A percentile compares a stretch with the other conserved stretches of the same genome.
Evolutionary conservation across 805 yeast species (phyloP).

Genomic region (Debaryomyces castellii): DNA sequence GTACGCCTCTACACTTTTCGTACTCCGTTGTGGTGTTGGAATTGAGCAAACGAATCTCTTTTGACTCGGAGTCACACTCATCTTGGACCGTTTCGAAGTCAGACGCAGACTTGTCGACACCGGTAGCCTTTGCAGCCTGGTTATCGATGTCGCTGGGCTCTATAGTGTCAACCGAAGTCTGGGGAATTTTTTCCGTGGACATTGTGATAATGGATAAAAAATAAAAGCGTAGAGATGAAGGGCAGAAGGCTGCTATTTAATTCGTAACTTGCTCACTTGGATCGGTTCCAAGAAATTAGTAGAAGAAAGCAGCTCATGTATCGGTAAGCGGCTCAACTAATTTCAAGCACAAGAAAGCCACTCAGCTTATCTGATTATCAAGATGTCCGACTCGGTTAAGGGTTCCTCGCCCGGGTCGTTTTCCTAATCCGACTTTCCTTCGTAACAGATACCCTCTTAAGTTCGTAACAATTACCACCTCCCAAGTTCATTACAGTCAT

Average conservation of each 20-base stretch:
- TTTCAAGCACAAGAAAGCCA: background rate
- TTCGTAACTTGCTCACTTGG: background rate
- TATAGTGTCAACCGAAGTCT: background rate
- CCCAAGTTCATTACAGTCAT: too few species aligned
- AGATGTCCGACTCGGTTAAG: background rate
- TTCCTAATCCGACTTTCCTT: too few species aligned
- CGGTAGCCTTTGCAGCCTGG: background rate
- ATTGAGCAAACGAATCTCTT: background rate
- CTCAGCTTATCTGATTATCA: background rate
- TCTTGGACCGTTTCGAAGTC: background rate
- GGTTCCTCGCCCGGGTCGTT: background rate
- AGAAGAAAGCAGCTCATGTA: background rate
- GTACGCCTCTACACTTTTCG: background rate
- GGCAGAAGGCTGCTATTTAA: background rate
- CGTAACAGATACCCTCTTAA: too few species aligned
- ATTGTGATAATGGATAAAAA: background rate
- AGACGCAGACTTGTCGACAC: background rate
- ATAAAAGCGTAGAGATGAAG: background rate
- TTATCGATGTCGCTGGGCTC: background rate
- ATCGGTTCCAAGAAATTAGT: background rate
- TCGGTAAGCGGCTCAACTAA: background rate
- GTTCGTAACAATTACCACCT: too few species aligned
- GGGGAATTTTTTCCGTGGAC: background rate
- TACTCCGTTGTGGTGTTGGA: constrained; percentile 5
- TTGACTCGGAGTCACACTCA: background rate